phyloP scores from a whole-genome alignment of 2,329 filamentous ascomycete species.

The Clonostachys byssicola region DNA sequence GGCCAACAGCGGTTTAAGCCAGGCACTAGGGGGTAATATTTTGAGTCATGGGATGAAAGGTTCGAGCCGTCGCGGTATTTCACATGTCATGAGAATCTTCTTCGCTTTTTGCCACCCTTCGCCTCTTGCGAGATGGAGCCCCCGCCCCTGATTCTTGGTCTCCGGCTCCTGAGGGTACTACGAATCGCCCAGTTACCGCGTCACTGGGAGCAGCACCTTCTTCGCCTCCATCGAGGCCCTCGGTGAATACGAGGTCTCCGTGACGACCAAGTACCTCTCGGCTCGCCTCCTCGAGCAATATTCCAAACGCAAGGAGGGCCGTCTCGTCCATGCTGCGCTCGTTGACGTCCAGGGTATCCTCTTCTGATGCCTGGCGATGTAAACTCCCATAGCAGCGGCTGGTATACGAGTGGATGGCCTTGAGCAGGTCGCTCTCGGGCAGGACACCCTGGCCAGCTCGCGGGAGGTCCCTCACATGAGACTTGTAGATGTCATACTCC shows the following conservation, averaged over 20 bases:
- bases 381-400: constrained; percentile 55
- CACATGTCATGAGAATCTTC: too few relatives aligned
- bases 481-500: constrained; percentile 69
- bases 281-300: constrained; percentile 69
- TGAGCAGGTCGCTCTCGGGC: constrained; percentile 66
- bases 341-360: constrained; percentile 28
- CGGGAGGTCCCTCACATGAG: constrained; percentile 51
- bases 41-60: too few relatives aligned
- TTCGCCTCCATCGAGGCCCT: constrained; percentile 29
- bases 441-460: constrained; percentile 39
- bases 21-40: too few relatives aligned
- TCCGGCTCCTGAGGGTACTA: too few relatives aligned
- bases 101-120: too few relatives aligned
- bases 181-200: too few relatives aligned
- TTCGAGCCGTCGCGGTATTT: too few relatives aligned
- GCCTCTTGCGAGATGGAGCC: too few relatives aligned
- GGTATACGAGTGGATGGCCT: constrained; percentile 63
- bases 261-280: constrained; percentile 55
- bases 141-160: too few relatives aligned
- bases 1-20: too few relatives aligned
- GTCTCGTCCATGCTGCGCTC: constrained; percentile 72
- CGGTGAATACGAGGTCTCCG: constrained; percentile 70
- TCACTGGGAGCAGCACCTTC: neutral
- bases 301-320: constrained; percentile 69
- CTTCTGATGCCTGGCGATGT: neutral